Evolutionary conservation across 345 rosid species (phyloP).

Genomic region (Erodium maritimum): DNA sequence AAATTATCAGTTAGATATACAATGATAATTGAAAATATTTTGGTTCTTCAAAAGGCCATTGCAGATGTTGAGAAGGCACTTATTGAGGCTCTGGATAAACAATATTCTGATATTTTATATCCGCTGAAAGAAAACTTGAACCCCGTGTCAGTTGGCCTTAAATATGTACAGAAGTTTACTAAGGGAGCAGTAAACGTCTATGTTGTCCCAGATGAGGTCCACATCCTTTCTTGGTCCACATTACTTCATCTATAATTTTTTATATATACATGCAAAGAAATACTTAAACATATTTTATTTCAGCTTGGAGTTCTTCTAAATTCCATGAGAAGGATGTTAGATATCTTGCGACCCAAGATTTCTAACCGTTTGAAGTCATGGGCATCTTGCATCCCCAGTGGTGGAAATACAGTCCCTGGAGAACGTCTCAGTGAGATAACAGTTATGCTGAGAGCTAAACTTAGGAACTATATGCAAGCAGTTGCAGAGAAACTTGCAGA

Average conservation of each 20-base stretch:
- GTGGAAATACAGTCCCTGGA: constrained; percentile 73
- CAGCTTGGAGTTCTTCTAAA: constrained; percentile 84
- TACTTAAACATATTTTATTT: constrained; percentile 6
- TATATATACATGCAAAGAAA: constrained; percentile 9
- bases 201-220: constrained; percentile 78
- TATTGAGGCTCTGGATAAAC: constrained; percentile 90
- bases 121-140: constrained; percentile 84
- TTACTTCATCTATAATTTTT: background rate
- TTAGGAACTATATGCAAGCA: constrained; percentile 79
- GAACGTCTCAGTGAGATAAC: constrained; percentile 91
- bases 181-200: constrained; percentile 69
- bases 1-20: too few relatives aligned
- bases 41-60: constrained; percentile 42
- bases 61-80: constrained; percentile 92
- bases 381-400: constrained; percentile 86
- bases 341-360: constrained; percentile 68
- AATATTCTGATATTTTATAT: constrained; percentile 75
- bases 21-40: background rate
- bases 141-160: constrained; percentile 81
- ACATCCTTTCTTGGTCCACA: background rate
- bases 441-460: constrained; percentile 88
- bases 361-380: constrained; percentile 75
- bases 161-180: constrained; percentile 79
- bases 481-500: constrained; percentile 83
- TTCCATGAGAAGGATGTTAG: constrained; percentile 96